These are phyloP conservation scores for Turritis glabra DNA, from an alignment of 345 rosid species.

Conservation along the genomic window DNA sequence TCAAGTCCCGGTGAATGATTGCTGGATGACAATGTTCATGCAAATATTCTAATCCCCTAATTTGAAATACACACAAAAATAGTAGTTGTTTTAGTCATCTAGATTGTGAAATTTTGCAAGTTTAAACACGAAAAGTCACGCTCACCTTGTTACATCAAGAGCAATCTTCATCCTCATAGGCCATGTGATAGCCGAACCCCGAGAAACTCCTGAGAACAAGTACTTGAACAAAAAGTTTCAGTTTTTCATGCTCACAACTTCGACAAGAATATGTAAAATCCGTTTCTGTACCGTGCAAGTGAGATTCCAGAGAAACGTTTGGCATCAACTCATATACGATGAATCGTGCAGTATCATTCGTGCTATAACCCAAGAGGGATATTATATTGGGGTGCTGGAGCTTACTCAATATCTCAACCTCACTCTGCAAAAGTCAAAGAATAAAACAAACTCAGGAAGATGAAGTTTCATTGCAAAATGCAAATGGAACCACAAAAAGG, in stretches of 20 bases:
- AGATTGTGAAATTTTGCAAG: neutral
- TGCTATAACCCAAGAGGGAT: constrained; percentile 73
- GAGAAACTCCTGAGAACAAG: constrained; percentile 61
- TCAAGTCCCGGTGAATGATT: constrained; percentile 97
- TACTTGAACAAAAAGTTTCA: neutral
- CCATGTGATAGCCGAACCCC: constrained; percentile 79
- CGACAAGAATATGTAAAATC: neutral
- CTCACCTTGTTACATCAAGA: constrained; percentile 83
- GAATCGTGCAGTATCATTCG: constrained; percentile 54
- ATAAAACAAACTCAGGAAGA: neutral
- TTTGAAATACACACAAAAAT: constrained; percentile 27
- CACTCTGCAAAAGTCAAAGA: constrained; percentile 59
- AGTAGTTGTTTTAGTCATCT: neutral
- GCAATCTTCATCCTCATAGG: constrained; percentile 91
- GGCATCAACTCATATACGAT: constrained; percentile 91
- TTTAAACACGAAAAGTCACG: neutral
- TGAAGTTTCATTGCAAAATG: neutral
- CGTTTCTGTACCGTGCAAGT: constrained; percentile 70
- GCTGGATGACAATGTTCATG: constrained; percentile 90
- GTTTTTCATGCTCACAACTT: neutral
- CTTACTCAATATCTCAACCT: constrained; percentile 75
- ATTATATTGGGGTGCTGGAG: constrained; percentile 80
- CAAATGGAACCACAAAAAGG: neutral
- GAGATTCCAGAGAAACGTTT: constrained; percentile 85
- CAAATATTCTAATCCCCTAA: constrained; percentile 92